Conservation (phyloP, 345 rosid species). For the Reutealis trisperma region DNA sequence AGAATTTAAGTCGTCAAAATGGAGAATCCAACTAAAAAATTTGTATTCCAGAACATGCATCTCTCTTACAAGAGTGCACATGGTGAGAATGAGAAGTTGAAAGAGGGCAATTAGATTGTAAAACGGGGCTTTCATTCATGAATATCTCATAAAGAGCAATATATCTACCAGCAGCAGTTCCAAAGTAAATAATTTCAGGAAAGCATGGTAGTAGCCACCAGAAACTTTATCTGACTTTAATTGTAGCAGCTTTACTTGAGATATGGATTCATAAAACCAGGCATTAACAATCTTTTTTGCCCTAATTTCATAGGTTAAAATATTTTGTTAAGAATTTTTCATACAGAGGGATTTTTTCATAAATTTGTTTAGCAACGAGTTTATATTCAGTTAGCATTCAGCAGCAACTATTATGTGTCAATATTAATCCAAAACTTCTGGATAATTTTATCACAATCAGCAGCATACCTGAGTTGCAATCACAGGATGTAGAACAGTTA, state of each 20-base stretch:
- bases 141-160: background rate
- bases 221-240: background rate
- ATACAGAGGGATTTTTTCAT: background rate
- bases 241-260: background rate
- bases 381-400: background rate
- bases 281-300: background rate
- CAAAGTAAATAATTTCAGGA: background rate
- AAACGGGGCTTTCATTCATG: background rate
- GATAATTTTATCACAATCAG: conserved; percentile 14
- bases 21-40: background rate
- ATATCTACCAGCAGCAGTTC: background rate
- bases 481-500: conserved; percentile 80
- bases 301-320: background rate
- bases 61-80: background rate
- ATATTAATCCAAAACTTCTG: background rate
- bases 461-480: conserved; percentile 71
- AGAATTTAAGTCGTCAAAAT: background rate
- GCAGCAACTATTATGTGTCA: background rate
- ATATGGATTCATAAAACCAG: background rate
- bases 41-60: background rate
- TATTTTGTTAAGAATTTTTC: background rate
- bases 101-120: background rate
- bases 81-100: background rate
- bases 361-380: background rate
- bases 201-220: background rate